Base-by-base conservation (phyloP, 2,329 filamentous ascomycete genomes). In the Neodidymelliopsis sp. region DNA sequence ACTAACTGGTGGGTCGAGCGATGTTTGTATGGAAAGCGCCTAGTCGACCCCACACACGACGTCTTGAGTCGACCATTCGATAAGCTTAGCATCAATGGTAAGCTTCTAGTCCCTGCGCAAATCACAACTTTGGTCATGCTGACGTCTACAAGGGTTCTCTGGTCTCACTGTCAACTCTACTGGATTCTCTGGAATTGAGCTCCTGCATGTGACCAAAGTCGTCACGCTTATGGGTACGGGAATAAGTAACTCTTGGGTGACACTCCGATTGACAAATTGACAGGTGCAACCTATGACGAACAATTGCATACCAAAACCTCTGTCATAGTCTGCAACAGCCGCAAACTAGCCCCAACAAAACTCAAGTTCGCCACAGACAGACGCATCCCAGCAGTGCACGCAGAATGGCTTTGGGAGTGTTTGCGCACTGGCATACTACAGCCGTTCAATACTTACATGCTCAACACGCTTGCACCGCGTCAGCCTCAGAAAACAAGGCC, bases 1-100 rank as follows among this genome's bases (percentile, higher is more conserved):
- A 97, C 91, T 9, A 91, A 96, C 67, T 95, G 94, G 80, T 99
- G 93, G 82, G 81, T 99, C 41, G 94, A 99, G 74, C 84, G 85
- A 36, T 97, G 93, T 69, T 77, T 99, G 28, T 86, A 92, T 67
- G 84, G 84, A 56, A 94, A 90, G 71, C 77, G 75, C 19, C 83
- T 93, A 60, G 79, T 90, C 35, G 78, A 88, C 22, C 90, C 91
- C 4, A 76, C 79, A 40, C 78, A 83, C 4, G 85, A 94, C 67
- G 80, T 89, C 29, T 81, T 95, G 18, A 91, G 90, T 49, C 84
- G 84, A 6, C 91, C 94, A 2, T 89, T 97, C 54, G 80, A 84
- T 5, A 75, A 77, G 22, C 88, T 90, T 57, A 88, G 85, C 27
- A 84, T 95, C 28, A 70, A 73, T 67, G 80, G 79, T 79, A 59